phyloP scores from a whole-genome alignment of 371 early-diverging fungal species.

The Mortierella sp. region DNA sequence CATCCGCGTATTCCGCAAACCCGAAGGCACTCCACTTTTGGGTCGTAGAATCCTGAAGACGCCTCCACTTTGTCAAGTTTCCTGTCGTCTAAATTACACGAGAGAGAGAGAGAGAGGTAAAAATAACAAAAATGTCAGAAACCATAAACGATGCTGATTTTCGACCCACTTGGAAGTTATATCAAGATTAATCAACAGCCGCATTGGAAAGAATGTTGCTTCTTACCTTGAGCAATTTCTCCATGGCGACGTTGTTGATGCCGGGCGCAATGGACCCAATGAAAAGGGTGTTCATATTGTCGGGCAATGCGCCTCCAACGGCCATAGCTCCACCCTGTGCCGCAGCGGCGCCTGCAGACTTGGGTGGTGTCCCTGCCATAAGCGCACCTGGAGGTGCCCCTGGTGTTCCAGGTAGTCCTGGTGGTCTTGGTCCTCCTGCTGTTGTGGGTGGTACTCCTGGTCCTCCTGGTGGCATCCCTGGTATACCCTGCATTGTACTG shows the following conservation, averaged over 20 bases:
- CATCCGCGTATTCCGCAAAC: conserved; percentile 82
- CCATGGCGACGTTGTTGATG: conserved; percentile 79
- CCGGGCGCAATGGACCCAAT: conserved; percentile 83
- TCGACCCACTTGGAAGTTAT: too few relatives aligned
- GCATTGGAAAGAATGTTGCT: background rate
- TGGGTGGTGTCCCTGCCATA: conserved; percentile 11
- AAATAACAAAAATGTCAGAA: conserved; percentile 3
- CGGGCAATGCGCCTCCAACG: conserved; percentile 58
- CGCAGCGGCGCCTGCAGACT: background rate
- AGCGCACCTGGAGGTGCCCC: background rate
- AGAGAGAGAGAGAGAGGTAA: background rate
- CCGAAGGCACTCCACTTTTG: conserved; percentile 85
- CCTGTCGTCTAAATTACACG: conserved; percentile 69
- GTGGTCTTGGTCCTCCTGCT: conserved; percentile 24
- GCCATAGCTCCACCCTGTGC: conserved; percentile 11
- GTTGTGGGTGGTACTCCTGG: background rate
- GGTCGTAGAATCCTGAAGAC: conserved; percentile 71
- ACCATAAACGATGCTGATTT: background rate
- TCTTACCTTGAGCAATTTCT: conserved; percentile 74
- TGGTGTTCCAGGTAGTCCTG: conserved; percentile 18
- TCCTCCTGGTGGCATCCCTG: background rate
- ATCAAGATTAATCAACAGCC: background rate
- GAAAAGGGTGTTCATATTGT: conserved; percentile 81
- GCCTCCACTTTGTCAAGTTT: conserved; percentile 77
- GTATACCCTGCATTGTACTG: too few relatives aligned